These are phyloP conservation scores for Odontarrhena argentea DNA, from an alignment of 345 rosid genomes.

Conservation along the genomic window DNA sequence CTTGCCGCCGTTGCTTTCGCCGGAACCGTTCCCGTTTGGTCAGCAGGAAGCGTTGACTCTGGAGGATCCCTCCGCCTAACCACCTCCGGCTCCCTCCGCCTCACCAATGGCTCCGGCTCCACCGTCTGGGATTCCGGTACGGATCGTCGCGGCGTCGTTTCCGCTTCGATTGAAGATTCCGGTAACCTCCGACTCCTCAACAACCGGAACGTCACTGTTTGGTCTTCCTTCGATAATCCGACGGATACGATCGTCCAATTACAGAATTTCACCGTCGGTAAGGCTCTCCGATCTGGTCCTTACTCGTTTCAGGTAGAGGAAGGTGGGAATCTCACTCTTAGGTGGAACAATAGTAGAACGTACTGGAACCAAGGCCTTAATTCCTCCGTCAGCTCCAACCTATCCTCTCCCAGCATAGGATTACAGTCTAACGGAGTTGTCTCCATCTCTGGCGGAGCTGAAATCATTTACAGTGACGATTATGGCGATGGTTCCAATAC, in stretches of 20 bases:
- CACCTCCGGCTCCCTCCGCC: constrained; percentile 55
- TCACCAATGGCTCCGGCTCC: constrained; percentile 58
- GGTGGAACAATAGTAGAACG: constrained; percentile 48
- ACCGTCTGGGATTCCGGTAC: constrained; percentile 65
- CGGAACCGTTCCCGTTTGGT: constrained; percentile 55
- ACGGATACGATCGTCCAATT: constrained; percentile 56
- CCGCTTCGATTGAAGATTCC: constrained; percentile 56
- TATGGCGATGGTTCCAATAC: constrained; percentile 54
- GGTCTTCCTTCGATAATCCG: constrained; percentile 71
- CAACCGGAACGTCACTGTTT: constrained; percentile 39
- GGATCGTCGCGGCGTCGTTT: constrained; percentile 47
- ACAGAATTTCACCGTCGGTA: constrained; percentile 53
- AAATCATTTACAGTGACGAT: constrained; percentile 51
- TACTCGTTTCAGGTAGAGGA: constrained; percentile 53
- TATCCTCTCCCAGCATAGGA: constrained; percentile 49
- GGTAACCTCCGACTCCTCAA: constrained; percentile 57
- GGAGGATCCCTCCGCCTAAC: constrained; percentile 50
- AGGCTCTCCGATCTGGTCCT: constrained; percentile 49
- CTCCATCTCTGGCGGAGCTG: constrained; percentile 33
- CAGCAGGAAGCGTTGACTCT: constrained; percentile 60
- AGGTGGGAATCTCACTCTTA: constrained; percentile 55
- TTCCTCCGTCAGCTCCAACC: constrained; percentile 48
- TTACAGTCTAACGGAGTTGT: constrained; percentile 53
- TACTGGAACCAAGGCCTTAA: constrained; percentile 67
- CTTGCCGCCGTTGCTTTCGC: constrained; percentile 48